A percentile compares a stretch with the other conserved stretches of the same genome.
phyloP scores from a whole-genome alignment of 495 filamentous ascomycete genomes.

The Lophiotrema nucula region DNA sequence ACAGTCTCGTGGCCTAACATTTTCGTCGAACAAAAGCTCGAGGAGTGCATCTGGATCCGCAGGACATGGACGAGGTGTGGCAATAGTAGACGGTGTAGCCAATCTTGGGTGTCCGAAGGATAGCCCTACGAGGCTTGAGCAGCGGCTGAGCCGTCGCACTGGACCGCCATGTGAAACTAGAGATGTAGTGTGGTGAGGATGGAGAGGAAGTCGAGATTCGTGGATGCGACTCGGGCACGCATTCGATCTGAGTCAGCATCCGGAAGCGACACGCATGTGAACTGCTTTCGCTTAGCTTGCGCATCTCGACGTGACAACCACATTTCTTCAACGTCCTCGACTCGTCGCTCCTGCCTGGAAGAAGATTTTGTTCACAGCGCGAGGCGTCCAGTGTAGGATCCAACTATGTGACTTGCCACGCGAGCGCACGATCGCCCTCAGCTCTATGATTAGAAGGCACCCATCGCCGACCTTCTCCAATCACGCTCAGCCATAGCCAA shows the following conservation, averaged over 20 bases:
- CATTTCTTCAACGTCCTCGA: too few relatives aligned
- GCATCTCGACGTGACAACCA: too few relatives aligned
- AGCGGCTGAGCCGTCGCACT: background rate
- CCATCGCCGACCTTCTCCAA: background rate
- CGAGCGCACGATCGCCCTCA: background rate
- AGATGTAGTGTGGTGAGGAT: too few relatives aligned
- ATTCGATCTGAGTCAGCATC: too few relatives aligned
- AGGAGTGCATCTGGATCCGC: background rate
- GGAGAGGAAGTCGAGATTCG: too few relatives aligned
- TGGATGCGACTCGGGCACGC: too few relatives aligned
- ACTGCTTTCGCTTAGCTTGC: too few relatives aligned
- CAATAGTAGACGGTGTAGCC: background rate
- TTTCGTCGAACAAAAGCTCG: background rate
- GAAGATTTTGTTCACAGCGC: too few relatives aligned
- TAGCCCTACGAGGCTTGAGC: slow-evolving; percentile 4
- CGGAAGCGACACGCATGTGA: too few relatives aligned
- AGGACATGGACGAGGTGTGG: background rate
- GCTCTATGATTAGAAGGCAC: slow-evolving; percentile 12
- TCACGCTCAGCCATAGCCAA: background rate
- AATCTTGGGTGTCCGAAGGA: background rate
- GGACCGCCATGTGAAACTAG: background rate
- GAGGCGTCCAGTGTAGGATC: too few relatives aligned
- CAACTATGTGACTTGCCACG: too few relatives aligned
- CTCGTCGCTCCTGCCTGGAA: too few relatives aligned
- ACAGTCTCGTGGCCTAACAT: background rate